Evolutionary conservation across 2,329 filamentous ascomycete genomes (phyloP).

Genomic region (Pseudocercospora crystallina): DNA sequence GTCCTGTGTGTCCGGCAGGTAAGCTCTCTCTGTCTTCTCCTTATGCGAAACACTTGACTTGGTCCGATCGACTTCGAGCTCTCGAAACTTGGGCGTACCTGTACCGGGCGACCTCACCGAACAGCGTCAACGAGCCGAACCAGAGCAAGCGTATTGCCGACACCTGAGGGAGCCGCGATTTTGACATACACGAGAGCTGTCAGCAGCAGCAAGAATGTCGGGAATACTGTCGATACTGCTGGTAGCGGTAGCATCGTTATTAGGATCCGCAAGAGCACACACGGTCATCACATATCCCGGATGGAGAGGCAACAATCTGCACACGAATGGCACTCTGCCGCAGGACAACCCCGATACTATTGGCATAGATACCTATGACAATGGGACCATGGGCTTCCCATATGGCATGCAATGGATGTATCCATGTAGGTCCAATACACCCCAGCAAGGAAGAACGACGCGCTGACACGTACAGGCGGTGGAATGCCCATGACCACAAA

Average conservation of each 20-base stretch:
- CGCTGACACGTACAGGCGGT: slow-evolving; percentile 61
- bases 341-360: slow-evolving; percentile 42
- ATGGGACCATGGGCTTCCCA: slow-evolving; percentile 45
- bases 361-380: slow-evolving; percentile 41
- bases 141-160: no score
- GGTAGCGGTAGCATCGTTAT: slow-evolving; percentile 1
- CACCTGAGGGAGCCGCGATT: no score
- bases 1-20: slow-evolving; percentile 2
- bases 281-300: slow-evolving; percentile 84
- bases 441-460: not conserved
- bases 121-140: no score
- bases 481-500: slow-evolving; percentile 76
- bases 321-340: slow-evolving; percentile 63
- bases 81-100: no score
- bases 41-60: no score
- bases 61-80: no score
- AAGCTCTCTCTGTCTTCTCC: not conserved
- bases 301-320: slow-evolving; percentile 82
- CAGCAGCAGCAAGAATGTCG: no score
- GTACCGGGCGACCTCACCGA: no score
- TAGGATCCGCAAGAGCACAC: slow-evolving; percentile 53
- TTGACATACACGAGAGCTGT: no score
- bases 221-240: slow-evolving; percentile 1
- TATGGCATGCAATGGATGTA: slow-evolving; percentile 96
- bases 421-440: slow-evolving; percentile 68